Percentiles rank a stretch among this genome's conserved stretches.
Evolutionary conservation across 2,329 filamentous ascomycete genomes (phyloP).

Genomic region (Emmonsia crescens): DNA sequence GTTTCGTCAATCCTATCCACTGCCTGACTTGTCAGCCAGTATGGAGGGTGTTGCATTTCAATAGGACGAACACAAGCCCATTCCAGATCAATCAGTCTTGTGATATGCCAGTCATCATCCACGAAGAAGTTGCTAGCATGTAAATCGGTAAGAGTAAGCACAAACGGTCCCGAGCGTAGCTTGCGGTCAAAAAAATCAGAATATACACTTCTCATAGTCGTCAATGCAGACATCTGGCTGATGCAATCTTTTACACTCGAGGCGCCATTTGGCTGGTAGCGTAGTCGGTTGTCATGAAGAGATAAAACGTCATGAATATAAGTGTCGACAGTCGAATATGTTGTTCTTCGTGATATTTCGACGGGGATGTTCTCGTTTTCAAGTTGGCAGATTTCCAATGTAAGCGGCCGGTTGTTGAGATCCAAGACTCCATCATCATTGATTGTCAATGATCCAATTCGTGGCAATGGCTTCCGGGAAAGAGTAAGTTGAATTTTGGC

Average conservation of each 20-base stretch:
- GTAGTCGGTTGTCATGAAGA: slow-evolving; percentile 16
- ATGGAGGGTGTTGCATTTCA: slow-evolving; percentile 21
- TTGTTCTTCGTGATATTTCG: slow-evolving; percentile 14
- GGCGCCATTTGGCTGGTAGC: slow-evolving; percentile 17
- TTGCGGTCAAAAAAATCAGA: slow-evolving; percentile 20
- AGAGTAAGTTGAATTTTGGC: slow-evolving; percentile 12
- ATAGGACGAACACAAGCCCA: slow-evolving; percentile 22
- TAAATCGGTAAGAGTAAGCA: slow-evolving; percentile 25
- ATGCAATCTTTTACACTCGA: slow-evolving; percentile 7
- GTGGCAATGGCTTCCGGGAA: slow-evolving; percentile 8
- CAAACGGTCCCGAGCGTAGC: slow-evolving; percentile 24
- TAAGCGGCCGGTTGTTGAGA: slow-evolving; percentile 16
- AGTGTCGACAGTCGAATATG: slow-evolving; percentile 17
- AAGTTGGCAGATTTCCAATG: slow-evolving; percentile 13
- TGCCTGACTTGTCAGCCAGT: slow-evolving; percentile 21
- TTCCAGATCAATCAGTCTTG: slow-evolving; percentile 26
- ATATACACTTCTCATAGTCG: slow-evolving; percentile 18
- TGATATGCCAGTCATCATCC: slow-evolving; percentile 26
- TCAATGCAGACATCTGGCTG: slow-evolving; percentile 9
- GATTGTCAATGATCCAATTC: slow-evolving; percentile 17
- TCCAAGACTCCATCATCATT: slow-evolving; percentile 12
- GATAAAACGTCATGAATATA: slow-evolving; percentile 18
- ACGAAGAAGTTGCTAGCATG: slow-evolving; percentile 23
- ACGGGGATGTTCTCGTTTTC: slow-evolving; percentile 19
- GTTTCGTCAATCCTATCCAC: slow-evolving; percentile 10